phyloP scores from a whole-genome alignment of 352 stramenopile species.

The Achlya hypogyna region DNA sequence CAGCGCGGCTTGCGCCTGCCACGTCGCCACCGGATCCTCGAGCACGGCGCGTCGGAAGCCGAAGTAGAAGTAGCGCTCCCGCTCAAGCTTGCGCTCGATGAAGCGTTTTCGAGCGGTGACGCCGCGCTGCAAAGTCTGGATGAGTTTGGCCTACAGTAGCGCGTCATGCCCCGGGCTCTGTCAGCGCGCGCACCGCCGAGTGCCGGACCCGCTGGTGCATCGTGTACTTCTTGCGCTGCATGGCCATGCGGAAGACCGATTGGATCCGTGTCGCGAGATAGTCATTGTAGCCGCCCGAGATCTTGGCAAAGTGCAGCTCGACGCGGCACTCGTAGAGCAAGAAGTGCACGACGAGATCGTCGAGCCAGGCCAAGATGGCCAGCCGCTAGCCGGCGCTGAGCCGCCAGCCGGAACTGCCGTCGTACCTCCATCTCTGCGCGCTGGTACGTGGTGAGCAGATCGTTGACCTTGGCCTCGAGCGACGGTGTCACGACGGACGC shows the following conservation, averaged over 20 bases:
- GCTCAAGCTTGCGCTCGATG: slow-evolving; percentile 44
- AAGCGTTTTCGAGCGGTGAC: slow-evolving; percentile 46
- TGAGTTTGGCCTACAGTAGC: slow-evolving; percentile 22
- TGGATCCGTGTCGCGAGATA: slow-evolving; percentile 67
- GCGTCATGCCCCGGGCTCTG: background rate
- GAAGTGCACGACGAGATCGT: slow-evolving; percentile 50
- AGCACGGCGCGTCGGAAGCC: slow-evolving; percentile 33
- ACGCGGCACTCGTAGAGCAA: slow-evolving; percentile 47
- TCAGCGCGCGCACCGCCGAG: slow-evolving; percentile 31
- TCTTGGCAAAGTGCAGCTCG: slow-evolving; percentile 43
- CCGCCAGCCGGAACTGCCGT: background rate
- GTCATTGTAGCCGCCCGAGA: slow-evolving; percentile 47
- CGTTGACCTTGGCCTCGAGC: slow-evolving; percentile 30
- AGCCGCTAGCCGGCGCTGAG: slow-evolving; percentile 19
- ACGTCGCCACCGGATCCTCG: slow-evolving; percentile 36
- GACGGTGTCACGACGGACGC: slow-evolving; percentile 26
- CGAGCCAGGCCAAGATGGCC: slow-evolving; percentile 36
- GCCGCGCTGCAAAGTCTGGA: slow-evolving; percentile 60
- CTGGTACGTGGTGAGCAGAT: slow-evolving; percentile 23
- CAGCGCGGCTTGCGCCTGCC: slow-evolving; percentile 29
- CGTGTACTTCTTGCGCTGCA: slow-evolving; percentile 43
- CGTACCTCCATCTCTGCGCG: slow-evolving; percentile 1
- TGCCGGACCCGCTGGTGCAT: slow-evolving; percentile 35
- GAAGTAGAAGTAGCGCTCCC: slow-evolving; percentile 53
- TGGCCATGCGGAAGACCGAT: slow-evolving; percentile 57